These are phyloP conservation scores for Heritiera fomes DNA, from an alignment of 345 rosid species.

Conservation along the genomic window DNA sequence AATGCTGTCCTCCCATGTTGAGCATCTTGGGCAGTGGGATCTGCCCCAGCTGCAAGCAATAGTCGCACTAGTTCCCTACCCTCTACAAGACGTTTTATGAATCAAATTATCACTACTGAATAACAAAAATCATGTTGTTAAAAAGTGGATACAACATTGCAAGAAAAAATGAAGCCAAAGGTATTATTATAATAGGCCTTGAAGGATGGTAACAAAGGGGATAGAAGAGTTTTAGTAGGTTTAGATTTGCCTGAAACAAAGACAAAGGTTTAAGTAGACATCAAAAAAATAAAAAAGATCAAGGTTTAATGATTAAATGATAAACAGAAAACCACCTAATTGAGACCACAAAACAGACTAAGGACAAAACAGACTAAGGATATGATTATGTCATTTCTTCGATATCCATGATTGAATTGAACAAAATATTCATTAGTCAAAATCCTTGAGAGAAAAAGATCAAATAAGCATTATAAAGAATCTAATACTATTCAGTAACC, in stretches of 20 bases:
- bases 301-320: background rate
- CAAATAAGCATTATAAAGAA: background rate
- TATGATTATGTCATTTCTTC: background rate
- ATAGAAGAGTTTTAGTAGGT: background rate
- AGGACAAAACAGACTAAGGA: background rate
- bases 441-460: background rate
- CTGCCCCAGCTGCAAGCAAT: conserved; percentile 93
- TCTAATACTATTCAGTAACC: background rate
- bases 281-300: background rate
- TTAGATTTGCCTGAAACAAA: background rate
- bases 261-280: background rate
- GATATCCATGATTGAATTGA: background rate
- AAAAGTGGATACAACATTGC: background rate
- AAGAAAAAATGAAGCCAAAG: background rate
- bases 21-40: conserved; percentile 83
- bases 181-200: conserved; percentile 3
- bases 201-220: background rate
- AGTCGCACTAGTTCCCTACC: conserved; percentile 85
- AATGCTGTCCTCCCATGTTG: conserved; percentile 86
- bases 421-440: background rate
- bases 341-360: background rate
- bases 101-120: conserved; percentile 3
- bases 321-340: background rate
- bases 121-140: conserved; percentile 3
- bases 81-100: conserved; percentile 54